phyloP scores from a whole-genome alignment of 2,329 filamentous ascomycete species.

The Aspergillus tamarii region DNA sequence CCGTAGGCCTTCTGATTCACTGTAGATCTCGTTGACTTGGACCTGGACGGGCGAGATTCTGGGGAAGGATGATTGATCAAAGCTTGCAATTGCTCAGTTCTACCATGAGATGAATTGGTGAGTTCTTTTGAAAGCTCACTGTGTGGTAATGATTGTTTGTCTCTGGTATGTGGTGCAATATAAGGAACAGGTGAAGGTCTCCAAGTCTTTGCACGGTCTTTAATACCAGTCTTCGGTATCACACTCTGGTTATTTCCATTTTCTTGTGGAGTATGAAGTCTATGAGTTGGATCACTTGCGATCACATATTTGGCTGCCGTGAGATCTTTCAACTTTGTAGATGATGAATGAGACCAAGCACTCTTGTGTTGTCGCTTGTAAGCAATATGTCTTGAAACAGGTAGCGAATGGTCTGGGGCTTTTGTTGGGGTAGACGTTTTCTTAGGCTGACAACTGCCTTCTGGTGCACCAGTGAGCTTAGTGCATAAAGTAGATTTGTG shows the following conservation, averaged over 20 bases:
- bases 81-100: neutral
- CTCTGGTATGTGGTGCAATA: slow-evolving; percentile 3
- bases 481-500: neutral
- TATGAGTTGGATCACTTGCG: neutral
- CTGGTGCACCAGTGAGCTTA: neutral
- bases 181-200: neutral
- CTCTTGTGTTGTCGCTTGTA: neutral
- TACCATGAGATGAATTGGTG: neutral
- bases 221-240: neutral
- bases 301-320: neutral
- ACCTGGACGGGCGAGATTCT: neutral
- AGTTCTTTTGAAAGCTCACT: neutral
- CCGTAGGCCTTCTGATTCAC: neutral
- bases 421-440: neutral
- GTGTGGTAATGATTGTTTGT: neutral
- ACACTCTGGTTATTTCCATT: neutral
- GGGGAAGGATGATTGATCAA: neutral
- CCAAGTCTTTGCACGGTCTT: neutral
- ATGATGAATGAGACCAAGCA: neutral
- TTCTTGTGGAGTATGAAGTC: neutral
- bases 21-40: neutral
- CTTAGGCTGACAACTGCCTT: neutral
- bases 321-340: neutral
- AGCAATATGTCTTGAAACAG: neutral
- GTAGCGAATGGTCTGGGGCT: neutral